Conservation (phyloP, 2,329 filamentous ascomycete species). For the Calonectria fujianensis region DNA sequence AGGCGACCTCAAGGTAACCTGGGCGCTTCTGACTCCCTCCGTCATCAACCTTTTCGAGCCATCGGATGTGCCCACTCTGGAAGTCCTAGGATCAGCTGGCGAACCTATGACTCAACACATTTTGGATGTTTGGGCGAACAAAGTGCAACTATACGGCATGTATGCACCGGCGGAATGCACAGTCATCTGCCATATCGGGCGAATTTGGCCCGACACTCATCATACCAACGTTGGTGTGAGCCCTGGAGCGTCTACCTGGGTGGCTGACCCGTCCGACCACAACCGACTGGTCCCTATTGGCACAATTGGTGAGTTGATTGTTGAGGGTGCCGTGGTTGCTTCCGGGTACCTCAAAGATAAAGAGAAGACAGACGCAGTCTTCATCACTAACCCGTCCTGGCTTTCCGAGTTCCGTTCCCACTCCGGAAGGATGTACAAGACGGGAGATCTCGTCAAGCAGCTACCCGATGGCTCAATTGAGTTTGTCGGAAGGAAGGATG, state of each 20-base stretch:
- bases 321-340: not conserved
- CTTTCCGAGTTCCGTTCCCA: not conserved
- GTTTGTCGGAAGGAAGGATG: slow-evolving; percentile 19
- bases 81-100: not conserved
- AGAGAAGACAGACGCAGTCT: slow-evolving; percentile 8
- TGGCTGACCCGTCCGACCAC: not conserved
- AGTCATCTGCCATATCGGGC: slow-evolving; percentile 6
- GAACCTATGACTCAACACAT: slow-evolving; percentile 4
- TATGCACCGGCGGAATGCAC: slow-evolving; percentile 8
- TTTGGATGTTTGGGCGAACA: not conserved
- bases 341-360: slow-evolving; percentile 1
- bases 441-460: slow-evolving; percentile 1
- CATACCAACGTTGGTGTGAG: not conserved
- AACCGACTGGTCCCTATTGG: slow-evolving; percentile 16
- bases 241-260: slow-evolving; percentile 10
- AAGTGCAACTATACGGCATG: slow-evolving; percentile 1
- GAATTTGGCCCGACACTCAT: not conserved
- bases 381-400: not conserved
- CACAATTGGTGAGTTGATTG: slow-evolving; percentile 4
- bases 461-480: not conserved
- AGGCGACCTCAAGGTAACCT: slow-evolving; percentile 12
- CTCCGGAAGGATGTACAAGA: slow-evolving; percentile 1
- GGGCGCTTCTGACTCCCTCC: slow-evolving; percentile 13
- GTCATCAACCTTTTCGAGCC: slow-evolving; percentile 16
- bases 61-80: slow-evolving; percentile 8